These are phyloP conservation scores for Serendipita sp. DNA, from an alignment of 768 basidiomycete species.

Conservation along the genomic window DNA sequence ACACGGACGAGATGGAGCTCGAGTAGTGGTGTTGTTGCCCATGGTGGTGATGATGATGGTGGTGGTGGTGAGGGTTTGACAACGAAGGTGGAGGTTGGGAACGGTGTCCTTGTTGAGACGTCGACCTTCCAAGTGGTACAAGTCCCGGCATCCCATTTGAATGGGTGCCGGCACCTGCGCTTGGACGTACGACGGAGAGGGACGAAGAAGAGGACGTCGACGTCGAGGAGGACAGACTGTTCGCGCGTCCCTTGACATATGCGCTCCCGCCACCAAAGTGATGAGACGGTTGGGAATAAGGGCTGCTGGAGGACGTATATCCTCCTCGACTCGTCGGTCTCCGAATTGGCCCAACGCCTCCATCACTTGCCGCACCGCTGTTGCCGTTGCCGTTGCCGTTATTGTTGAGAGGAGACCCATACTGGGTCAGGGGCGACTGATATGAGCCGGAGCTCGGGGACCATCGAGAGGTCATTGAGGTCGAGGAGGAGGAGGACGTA, in stretches of 20 bases:
- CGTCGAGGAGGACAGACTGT: not conserved
- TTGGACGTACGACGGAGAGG: not conserved
- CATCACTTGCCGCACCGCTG: not conserved
- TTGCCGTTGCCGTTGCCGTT: too few relatives aligned
- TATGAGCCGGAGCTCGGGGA: not conserved
- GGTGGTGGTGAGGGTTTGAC: not conserved
- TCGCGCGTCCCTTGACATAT: not conserved
- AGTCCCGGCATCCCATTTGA: not conserved
- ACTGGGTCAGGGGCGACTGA: not conserved
- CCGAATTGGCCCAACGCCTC: not conserved
- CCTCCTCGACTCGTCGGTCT: not conserved
- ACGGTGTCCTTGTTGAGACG: not conserved
- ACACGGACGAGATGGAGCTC: not conserved
- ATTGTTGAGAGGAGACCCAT: not conserved
- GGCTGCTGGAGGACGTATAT: not conserved
- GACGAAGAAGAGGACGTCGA: not conserved
- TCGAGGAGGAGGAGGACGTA: not conserved
- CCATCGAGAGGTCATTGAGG: not conserved
- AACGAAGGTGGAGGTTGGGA: not conserved
- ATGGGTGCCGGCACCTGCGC: not conserved
- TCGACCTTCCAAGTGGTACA: not conserved
- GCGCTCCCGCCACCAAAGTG: not conserved
- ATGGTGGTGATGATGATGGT: not conserved
- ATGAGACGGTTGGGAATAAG: not conserved
- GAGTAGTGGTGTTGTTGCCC: not conserved